These are phyloP conservation scores for Starmerella kuoi DNA, from an alignment of 805 yeast species.

Conservation along the genomic window DNA sequence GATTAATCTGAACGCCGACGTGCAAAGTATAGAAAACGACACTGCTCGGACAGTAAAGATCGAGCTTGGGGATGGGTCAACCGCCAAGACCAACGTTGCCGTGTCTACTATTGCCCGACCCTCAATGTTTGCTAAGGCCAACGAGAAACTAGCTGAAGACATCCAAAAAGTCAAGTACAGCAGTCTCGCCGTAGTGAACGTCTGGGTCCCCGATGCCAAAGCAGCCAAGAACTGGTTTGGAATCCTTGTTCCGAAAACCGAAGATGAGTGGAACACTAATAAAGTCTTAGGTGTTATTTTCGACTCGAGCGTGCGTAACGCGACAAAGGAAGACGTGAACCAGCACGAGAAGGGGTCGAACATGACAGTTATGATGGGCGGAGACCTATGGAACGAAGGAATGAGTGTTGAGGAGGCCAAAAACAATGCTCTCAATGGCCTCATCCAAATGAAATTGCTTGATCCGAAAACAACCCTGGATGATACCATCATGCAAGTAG, in stretches of 20 bases:
- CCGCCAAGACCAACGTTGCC: constrained; percentile 11
- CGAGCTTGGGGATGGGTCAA: neutral
- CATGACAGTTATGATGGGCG: constrained; percentile 85
- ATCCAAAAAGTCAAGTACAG: constrained; percentile 37
- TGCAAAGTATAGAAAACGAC: constrained; percentile 5
- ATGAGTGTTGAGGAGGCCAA: constrained; percentile 21
- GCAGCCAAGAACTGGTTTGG: constrained; percentile 63
- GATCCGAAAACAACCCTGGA: constrained; percentile 19
- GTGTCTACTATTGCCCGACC: constrained; percentile 19
- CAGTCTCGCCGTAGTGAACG: constrained; percentile 57
- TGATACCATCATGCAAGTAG: constrained; percentile 25
- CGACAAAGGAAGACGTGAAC: constrained; percentile 22
- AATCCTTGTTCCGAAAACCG: constrained; percentile 58
- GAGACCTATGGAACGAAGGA: constrained; percentile 41
- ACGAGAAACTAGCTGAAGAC: constrained; percentile 6
- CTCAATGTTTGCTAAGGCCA: constrained; percentile 9
- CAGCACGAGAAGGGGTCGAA: constrained; percentile 40
- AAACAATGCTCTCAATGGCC: constrained; percentile 30
- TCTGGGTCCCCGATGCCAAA: constrained; percentile 39
- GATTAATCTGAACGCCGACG: constrained; percentile 16
- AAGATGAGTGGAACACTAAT: constrained; percentile 37
- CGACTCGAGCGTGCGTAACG: constrained; percentile 72
- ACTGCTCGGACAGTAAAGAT: constrained; percentile 7
- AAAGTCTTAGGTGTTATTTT: constrained; percentile 73
- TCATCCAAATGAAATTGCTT: constrained; percentile 31